Base-by-base conservation (phyloP, 805 yeast species). In the Isabelozyma rhagii region DNA sequence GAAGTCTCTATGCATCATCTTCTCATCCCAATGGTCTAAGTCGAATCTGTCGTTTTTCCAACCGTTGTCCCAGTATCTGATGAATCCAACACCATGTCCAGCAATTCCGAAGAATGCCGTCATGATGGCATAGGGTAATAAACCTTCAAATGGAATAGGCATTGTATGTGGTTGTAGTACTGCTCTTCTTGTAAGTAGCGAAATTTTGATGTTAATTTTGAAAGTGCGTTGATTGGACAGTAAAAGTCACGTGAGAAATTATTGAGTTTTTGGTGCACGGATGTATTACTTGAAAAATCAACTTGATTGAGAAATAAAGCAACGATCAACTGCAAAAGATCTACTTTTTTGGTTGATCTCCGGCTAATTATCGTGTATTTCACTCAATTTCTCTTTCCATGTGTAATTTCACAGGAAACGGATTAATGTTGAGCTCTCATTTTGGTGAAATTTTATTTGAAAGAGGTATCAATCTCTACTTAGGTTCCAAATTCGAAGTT, bases 1-100 rank as follows among this genome's bases (percentile, higher is more conserved):
- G 62, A 79, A 75, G 67, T 89, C 96, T 61, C 96, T 78, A 55
- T 85, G 85, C 69, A 88, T 82, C 78, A 72, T 64, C 54, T 62
- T 70, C 49, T 70, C 69, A 64, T 74, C 79, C 68, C 74, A 74
- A 17, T 57, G 62, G 59, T 74, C 78, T 57, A 74, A 68, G 59
- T 72, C 68, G 52, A 58, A 74, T 55, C 79, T 62, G 61, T 74
- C 78, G 48, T 72, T 71, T 52, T 74, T 74, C 78, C 77, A 74
- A 17, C 79, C 79, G 61, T 74, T 74, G 53, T 74, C 79, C 77
- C 77, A 74, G 62, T 74, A 74, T 66, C 78, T 71, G 54, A 74
- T 59, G 55, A 64, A 71, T 17, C 74, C 76, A 17, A 62, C 71
- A 52, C 78, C 79, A 56, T 72, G 75, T 49, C 79, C 79, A 34